Conservation (phyloP, 768 basidiomycete species). For the Russula griseocarnosa region DNA sequence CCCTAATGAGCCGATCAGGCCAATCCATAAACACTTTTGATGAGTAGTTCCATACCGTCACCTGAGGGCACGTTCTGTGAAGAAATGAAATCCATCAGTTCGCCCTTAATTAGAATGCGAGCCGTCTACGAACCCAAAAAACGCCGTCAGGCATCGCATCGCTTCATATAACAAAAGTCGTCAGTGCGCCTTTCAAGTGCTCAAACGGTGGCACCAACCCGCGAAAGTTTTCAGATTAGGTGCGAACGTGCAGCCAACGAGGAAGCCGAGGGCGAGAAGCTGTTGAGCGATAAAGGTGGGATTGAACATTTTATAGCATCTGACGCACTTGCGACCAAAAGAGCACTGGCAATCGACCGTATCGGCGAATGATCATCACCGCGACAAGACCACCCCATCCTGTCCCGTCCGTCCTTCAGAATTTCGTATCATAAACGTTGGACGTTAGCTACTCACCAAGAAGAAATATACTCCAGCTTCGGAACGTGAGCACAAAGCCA, state of each 20-base stretch:
- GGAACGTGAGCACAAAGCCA: slow-evolving; percentile 28
- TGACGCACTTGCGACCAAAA: slow-evolving; percentile 64
- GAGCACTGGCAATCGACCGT: slow-evolving; percentile 60
- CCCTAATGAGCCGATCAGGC: slow-evolving; percentile 38
- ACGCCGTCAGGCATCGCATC: slow-evolving; percentile 56
- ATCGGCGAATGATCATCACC: slow-evolving; percentile 61
- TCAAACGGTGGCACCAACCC: slow-evolving; percentile 39
- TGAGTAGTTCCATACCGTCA: slow-evolving; percentile 38
- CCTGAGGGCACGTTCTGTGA: slow-evolving; percentile 56
- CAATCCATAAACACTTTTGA: background rate
- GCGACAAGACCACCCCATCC: slow-evolving; percentile 58
- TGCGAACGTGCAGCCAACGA: slow-evolving; percentile 56
- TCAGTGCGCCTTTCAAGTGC: background rate
- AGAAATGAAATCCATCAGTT: background rate
- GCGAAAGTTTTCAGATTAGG: slow-evolving; percentile 55
- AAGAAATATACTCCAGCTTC: slow-evolving; percentile 63
- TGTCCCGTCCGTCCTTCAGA: slow-evolving; percentile 24
- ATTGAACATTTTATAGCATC: background rate
- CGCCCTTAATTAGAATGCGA: background rate
- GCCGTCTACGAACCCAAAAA: slow-evolving; percentile 48
- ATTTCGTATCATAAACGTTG: slow-evolving; percentile 17
- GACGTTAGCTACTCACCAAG: slow-evolving; percentile 39
- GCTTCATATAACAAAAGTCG: slow-evolving; percentile 34
- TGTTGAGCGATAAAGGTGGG: slow-evolving; percentile 27
- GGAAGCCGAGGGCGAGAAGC: slow-evolving; percentile 55